phyloP scores from a whole-genome alignment of 1,284 basidiomycete species.

The Erythrobasidium hasegawianum region DNA sequence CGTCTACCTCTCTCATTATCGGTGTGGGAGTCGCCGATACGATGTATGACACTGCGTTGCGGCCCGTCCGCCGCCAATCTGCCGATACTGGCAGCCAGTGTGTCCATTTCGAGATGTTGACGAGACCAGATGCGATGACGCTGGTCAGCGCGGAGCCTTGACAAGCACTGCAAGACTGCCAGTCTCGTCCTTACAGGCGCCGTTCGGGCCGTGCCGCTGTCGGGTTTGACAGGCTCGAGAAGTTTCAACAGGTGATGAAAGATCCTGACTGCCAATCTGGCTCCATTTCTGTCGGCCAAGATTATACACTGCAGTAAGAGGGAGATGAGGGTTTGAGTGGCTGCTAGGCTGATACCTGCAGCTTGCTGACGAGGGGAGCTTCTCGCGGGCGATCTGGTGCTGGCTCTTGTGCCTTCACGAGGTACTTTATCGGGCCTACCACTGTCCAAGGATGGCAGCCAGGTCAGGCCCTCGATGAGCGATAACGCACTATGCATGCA shows the following conservation, averaged over 20 bases:
- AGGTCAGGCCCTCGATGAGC: conserved; percentile 7
- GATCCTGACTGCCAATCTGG: conserved; percentile 51
- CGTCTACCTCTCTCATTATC: conserved; percentile 13
- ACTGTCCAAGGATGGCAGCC: neutral
- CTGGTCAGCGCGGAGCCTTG: conserved; percentile 83
- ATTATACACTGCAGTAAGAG: conserved; percentile 58
- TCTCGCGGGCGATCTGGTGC: no score
- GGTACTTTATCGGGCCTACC: no score
- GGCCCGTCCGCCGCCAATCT: conserved; percentile 36
- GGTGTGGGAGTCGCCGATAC: conserved; percentile 5
- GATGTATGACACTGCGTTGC: neutral
- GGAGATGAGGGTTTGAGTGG: conserved; percentile 32
- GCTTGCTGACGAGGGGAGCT: neutral
- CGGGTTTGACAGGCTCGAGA: conserved; percentile 47
- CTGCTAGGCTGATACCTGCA: conserved; percentile 15
- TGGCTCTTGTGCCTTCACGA: no score
- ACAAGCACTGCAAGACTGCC: conserved; percentile 76
- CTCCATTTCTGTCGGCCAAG: conserved; percentile 48
- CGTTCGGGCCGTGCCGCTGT: conserved; percentile 35
- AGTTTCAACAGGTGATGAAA: conserved; percentile 53
- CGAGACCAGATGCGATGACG: conserved; percentile 80
- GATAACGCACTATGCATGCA: neutral
- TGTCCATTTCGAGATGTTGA: conserved; percentile 52
- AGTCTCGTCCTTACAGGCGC: conserved; percentile 60
- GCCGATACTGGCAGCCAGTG: conserved; percentile 50